Evolutionary conservation across 352 stramenopile species (phyloP).

Genomic region (Phytophthora cactorum): DNA sequence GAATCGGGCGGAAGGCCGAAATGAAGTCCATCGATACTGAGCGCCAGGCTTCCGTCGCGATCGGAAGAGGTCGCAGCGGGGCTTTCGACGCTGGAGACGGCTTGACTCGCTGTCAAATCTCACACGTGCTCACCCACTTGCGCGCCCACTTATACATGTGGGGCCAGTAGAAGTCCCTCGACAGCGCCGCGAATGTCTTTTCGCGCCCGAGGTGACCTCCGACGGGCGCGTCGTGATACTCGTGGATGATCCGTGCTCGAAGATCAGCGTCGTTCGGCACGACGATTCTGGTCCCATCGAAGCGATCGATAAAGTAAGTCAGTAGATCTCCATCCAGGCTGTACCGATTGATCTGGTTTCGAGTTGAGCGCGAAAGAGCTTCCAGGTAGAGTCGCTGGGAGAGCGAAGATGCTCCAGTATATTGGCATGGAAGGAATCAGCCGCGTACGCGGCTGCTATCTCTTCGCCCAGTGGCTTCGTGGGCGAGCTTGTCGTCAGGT

Average conservation of each 20-base stretch:
- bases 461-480: too few species aligned
- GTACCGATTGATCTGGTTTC: background rate
- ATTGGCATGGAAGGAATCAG: background rate
- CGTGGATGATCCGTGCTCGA: background rate
- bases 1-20: background rate
- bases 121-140: slow-evolving; percentile 2
- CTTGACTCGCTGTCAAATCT: slow-evolving; percentile 5
- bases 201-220: background rate
- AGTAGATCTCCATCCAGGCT: background rate
- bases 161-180: slow-evolving; percentile 1
- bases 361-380: background rate
- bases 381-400: background rate
- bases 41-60: background rate
- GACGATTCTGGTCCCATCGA: background rate
- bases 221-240: background rate
- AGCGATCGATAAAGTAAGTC: background rate
- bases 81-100: background rate
- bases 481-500: too few species aligned
- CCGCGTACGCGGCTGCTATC: background rate
- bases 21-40: slow-evolving; percentile 1
- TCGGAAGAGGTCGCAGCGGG: background rate
- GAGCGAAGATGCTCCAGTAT: background rate
- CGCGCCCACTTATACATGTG: slow-evolving; percentile 7
- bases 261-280: background rate
- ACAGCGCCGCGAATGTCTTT: slow-evolving; percentile 5